Evolutionary conservation across 2,329 filamentous ascomycete genomes (phyloP), one percentile per base, ranked within the genome.

Genomic region (Trichoderma hamatum): DNA sequence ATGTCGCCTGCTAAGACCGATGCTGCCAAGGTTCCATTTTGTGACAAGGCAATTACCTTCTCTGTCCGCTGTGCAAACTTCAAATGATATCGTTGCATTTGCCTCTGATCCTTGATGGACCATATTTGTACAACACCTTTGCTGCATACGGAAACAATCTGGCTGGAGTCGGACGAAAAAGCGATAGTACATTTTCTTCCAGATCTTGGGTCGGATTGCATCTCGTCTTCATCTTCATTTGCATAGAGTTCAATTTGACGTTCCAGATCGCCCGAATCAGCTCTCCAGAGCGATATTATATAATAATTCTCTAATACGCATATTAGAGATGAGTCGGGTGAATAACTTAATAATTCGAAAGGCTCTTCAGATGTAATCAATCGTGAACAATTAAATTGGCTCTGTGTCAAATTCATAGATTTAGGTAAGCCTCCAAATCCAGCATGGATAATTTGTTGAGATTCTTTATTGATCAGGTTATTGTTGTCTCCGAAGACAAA

Each of bases 251-350:
- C 0, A 6, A 39, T 26, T 59, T 13, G 5, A 3, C 1, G 13
- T 19, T n/a, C 24, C 16, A 30, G 2, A 3, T 3, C 10, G 46
- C 46, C 46, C 7, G 46, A 30, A 9, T 30, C 36, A 3, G 19
- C 7, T 46, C 16, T 30, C 3, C 39, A 60, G 4, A 60, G 14
- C 16, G 36, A 43, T 14, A 43, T 28, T 1, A 10, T n/a, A 5
- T 3, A 1, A 21, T 10, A 5, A 24, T n/a, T 1, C 0, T 3
- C 2, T 19, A n/a, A 5, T 10, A 28, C 7, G 3, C 34, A 46
- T 60, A 60, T 0, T 5, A 16, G 6, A 14, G 58, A 60, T 5
- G 14, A 28, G 16, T 46, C 10, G 1, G 58, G 58, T 0, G 36
- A 60, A 30, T 30, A 60, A 14, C n/a, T 14, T 16, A 60, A 1